Evolutionary conservation across 345 rosid species (phyloP), one percentile per base, ranked within the genome.

Genomic region (Sisymbrium irio): DNA sequence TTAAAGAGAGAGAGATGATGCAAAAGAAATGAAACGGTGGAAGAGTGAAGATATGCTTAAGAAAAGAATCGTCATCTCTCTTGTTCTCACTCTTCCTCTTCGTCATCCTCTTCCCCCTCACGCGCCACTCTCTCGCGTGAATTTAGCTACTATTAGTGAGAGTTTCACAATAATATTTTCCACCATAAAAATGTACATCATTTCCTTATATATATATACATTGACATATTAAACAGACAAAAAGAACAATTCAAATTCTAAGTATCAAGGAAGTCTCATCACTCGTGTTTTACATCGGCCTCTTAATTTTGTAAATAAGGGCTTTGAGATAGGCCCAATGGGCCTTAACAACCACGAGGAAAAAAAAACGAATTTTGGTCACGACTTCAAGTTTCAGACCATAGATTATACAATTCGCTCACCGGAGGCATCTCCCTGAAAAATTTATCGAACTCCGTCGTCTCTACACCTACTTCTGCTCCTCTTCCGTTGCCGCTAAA

Each of bases 371-470:
- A 37, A 36, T 8, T 5, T 5, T 5, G 18, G 18, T 51, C 1
- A 14, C 35, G n/a, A 11, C 18, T 77, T 77, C 30, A 72, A 67
- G 7, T 28, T 14, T 71, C 72, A 51, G 62, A 65, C 82, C 79
- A 77, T 10, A 73, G 9, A 19, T 75, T 47, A 20, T 47, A 62
- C 53, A 79, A 54, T 46, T 85, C 85, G 13, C 76, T 82, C 45
- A 71, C 70, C 0, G 76, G 59, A 14, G 89, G 80, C 81, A 82
- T 80, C 70, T 83, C 87, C 41, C 71, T 72, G 9, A 85, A 60
- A 74, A 82, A 64, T 9, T 73, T 73, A 25, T 85, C 87, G n/a
- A 80, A 75, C 37, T 85, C 91, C 55, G 62, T 62, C 82, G 74
- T 62, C 53, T 53, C 57, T 15, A 51, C 35, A 2, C 65, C 69